These are phyloP conservation scores for Paradendryphiella salina DNA, from an alignment of 2,329 filamentous ascomycete genomes.

Conservation along the genomic window DNA sequence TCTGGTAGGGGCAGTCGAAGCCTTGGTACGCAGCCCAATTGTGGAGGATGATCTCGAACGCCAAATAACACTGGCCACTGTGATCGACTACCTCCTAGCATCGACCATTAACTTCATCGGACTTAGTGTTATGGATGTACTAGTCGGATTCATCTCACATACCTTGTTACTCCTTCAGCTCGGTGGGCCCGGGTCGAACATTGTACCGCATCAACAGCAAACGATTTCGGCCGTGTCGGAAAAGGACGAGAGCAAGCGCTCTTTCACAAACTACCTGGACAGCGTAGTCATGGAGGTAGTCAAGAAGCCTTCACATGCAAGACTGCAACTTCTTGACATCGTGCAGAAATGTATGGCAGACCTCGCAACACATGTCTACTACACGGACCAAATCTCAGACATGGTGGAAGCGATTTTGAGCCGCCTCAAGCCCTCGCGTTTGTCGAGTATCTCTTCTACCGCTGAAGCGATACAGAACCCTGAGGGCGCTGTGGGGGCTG, in stretches of 20 bases:
- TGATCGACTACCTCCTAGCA: conserved; percentile 80
- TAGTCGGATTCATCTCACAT: conserved; percentile 82
- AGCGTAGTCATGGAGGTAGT: conserved; percentile 48
- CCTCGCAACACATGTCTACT: conserved; percentile 92
- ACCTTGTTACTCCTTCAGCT: conserved; percentile 77
- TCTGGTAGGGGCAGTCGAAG: conserved; percentile 78
- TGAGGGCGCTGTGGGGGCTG: conserved; percentile 52
- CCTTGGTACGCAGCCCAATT: conserved; percentile 68
- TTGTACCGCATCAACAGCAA: conserved; percentile 47
- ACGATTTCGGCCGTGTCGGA: conserved; percentile 31
- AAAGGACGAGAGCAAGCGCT: conserved; percentile 24
- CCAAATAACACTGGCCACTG: conserved; percentile 73
- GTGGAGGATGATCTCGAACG: conserved; percentile 71
- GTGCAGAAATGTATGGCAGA: conserved; percentile 86
- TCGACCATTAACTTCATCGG: conserved; percentile 94
- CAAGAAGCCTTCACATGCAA: conserved; percentile 55
- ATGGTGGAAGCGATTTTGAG: conserved; percentile 83
- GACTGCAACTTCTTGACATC: conserved; percentile 67
- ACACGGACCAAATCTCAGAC: conserved; percentile 92
- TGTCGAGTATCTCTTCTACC: conserved; percentile 50
- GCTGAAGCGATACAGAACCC: conserved; percentile 58
- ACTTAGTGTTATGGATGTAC: conserved; percentile 91
- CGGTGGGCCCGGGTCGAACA: conserved; percentile 49
- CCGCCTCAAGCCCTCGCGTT: conserved; percentile 69
- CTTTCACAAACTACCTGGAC: conserved; percentile 23